Base-by-base conservation (phyloP, 2,329 filamentous ascomycete species). In the Emericellopsis cladophorae region DNA sequence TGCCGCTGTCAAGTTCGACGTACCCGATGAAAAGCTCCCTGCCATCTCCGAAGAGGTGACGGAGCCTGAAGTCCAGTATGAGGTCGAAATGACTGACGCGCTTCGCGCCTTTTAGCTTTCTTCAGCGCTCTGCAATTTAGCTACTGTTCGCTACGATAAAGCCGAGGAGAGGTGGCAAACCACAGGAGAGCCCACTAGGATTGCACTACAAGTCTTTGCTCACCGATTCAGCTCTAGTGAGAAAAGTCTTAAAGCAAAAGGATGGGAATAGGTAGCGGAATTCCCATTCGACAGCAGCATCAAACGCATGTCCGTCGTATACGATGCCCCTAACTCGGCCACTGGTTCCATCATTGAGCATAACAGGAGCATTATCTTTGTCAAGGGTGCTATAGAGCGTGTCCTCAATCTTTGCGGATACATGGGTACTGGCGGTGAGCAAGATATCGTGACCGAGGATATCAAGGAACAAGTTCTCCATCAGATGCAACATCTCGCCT, bases 271-370 rank as follows among this genome's bases (percentile, higher is more conserved):
- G 50, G 57, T 80, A 1, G 72, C 77, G 40, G 84, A 88, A 51
- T 84, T 84, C 45, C 81, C 82, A n/a, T 89, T 88, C 52, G 82
- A 88, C 57, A 84, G 79, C 42, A 72, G 72, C 50, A 76, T 86
- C 55, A 88, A 88, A 69, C 78, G 80, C 51, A 88, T 88, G 83
- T 84, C 80, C 8, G 81, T 87, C 42, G 70, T 87, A 36, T 86
- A 84, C 59, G 67, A 74, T 37, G 60, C 60, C 6, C 70, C 71
- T 2, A 47, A 53, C 5, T 55, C 55, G 7, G 61, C 67, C 31
- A 57, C 54, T 3, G 54, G 54, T 9, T 60, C 54, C 16, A 58
- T 66, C 10, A 53, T 62, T 12, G 55, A 63, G n/a, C 51, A 58
- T 1, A 52, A 61, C 5, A 65, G 63, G 48, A 74, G 71, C 48